Base-by-base conservation (phyloP, 805 yeast genomes). In the Pichia cabralensis region DNA sequence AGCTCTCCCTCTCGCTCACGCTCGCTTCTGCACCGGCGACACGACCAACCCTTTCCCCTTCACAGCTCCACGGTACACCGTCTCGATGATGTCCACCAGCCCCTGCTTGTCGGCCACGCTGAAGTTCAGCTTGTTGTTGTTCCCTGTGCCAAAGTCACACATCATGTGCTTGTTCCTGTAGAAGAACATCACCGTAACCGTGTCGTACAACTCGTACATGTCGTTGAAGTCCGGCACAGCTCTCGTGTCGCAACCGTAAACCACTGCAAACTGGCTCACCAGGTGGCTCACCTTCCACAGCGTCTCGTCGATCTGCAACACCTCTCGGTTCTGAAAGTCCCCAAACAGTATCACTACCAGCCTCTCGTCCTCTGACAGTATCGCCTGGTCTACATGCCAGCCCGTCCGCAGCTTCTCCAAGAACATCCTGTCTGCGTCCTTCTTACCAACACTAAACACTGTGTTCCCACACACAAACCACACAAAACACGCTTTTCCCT, bases 331-430 rank as follows among this genome's bases (percentile, higher is more conserved):
- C 34, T 64, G 57, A 42, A 82, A 95, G 28, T 80, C 62, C 1
- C 98, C 98, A 55, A 92, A 92, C 24, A 98, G 65, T 13, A 92
- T 73, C 9, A 88, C 78, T 18, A 92, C 96, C 7, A 92, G 58
- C 38, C 95, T 61, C 33, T 84, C 95, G 39, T 82, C 94, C 51
- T 92, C 98, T 7, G 85, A 74, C 16, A 92, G 65, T 25, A 92
- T 92, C 6, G 98, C 95, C 53, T 92, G 97, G 59, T 92, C 98
- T 22, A 92, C 97, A 51, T 92, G 98, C 96, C 95, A 85, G 6
- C 94, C 95, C 0, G 89, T 69, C 19, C 66, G 72, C 38, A 85
- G 60, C 51, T 85, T 92, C 1, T 94, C 92, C 34, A 85, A 62
- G 47, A 84, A 81, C 1, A 81, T 77, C 39, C n/a, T n/a, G n/a